A percentile compares a stretch with the other conserved stretches of the same genome.
These are phyloP conservation scores for Alternaria sp. DNA, from an alignment of 2,329 filamentous ascomycete species.

Conservation along the genomic window DNA sequence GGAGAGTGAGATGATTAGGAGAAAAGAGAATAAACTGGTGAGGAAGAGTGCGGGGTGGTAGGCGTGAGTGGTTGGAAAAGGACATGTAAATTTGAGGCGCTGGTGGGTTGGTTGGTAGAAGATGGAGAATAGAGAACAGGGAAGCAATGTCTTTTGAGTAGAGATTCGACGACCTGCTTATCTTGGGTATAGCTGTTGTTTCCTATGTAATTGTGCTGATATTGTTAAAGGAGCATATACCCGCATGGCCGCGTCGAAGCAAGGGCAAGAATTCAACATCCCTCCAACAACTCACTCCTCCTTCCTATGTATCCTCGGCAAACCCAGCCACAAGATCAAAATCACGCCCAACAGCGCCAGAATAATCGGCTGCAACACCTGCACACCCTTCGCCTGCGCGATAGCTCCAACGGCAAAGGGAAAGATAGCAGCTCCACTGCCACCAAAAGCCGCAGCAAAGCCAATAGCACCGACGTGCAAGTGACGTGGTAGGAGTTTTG, in stretches of 20 bases:
- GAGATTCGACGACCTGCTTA: no score
- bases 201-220: no score
- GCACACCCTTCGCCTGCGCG: conserved; percentile 67
- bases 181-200: no score
- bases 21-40: rapidly evolving
- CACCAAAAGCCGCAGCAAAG: conserved; percentile 80
- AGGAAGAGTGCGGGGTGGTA: conserved; percentile 1
- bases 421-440: conserved; percentile 73
- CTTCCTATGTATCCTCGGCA: conserved; percentile 59
- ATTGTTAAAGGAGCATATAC: no score
- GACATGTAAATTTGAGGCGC: background rate
- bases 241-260: no score
- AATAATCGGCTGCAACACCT: conserved; percentile 68
- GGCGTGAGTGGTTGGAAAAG: background rate
- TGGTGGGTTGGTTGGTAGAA: background rate
- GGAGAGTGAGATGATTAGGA: background rate
- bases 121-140: background rate
- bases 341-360: conserved; percentile 63
- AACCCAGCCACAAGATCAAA: conserved; percentile 60
- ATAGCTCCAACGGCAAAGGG: conserved; percentile 73
- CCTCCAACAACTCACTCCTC: conserved; percentile 32
- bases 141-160: background rate
- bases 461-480: conserved; percentile 83
- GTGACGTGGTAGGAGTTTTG: conserved; percentile 75
- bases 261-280: no score